Evolutionary conservation across 495 filamentous ascomycete genomes (phyloP).

Genomic region (Podospora bellae-mahoneyi): DNA sequence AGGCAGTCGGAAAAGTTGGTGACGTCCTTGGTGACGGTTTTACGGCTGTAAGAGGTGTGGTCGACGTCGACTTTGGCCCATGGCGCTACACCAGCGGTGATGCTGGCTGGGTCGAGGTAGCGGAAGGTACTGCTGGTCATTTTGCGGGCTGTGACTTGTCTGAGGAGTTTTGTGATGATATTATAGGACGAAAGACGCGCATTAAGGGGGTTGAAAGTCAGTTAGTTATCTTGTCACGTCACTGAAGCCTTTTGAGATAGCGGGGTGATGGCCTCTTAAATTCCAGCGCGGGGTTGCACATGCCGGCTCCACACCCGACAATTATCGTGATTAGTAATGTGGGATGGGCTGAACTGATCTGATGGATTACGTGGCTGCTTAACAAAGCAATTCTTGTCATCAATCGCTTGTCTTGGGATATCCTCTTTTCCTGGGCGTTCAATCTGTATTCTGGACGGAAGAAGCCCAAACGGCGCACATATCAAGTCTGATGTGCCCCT

Average conservation of each 20-base stretch:
- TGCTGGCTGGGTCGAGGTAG: constrained; percentile 28
- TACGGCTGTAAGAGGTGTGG: constrained; percentile 29
- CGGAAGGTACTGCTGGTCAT: constrained; percentile 30
- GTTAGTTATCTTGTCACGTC: not conserved
- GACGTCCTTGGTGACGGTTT: constrained; percentile 29
- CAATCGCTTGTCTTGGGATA: not conserved
- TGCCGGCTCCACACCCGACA: not conserved
- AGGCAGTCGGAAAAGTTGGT: constrained; percentile 29
- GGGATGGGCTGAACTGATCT: not conserved
- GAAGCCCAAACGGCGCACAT: too few relatives aligned
- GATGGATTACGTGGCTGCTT: not conserved
- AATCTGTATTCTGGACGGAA: too few relatives aligned
- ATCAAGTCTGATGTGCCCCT: not conserved
- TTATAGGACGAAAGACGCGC: not conserved
- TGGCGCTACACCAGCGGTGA: constrained; percentile 28
- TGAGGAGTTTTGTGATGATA: not conserved
- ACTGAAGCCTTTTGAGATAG: not conserved
- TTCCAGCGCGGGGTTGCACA: not conserved
- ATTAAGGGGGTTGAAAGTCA: not conserved
- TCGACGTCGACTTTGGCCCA: constrained; percentile 45
- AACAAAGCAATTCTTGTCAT: not conserved
- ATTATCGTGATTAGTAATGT: not conserved
- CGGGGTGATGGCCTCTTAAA: not conserved
- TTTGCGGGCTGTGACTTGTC: constrained; percentile 10
- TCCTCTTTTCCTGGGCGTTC: not conserved